phyloP scores from a whole-genome alignment of 2,329 filamentous ascomycete species.

The Fusarium sp. region DNA sequence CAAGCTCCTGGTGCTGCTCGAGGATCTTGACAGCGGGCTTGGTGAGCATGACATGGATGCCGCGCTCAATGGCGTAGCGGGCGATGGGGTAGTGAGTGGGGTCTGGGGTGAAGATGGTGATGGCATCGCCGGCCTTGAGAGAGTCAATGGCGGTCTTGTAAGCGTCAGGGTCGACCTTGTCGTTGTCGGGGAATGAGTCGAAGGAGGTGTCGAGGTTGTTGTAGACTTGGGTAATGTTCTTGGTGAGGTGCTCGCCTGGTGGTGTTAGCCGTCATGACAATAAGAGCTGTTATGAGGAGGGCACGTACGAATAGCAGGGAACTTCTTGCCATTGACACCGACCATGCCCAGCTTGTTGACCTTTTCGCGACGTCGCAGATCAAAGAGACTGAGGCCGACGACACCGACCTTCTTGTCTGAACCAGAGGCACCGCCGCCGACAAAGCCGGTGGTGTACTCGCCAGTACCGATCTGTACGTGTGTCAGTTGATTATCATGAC shows the following conservation, averaged over 20 bases:
- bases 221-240: conserved; percentile 91
- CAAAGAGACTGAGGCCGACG: conserved; percentile 90
- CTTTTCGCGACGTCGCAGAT: conserved; percentile 89
- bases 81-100: conserved; percentile 94
- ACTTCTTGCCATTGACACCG: conserved; percentile 90
- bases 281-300: background rate
- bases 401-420: conserved; percentile 98
- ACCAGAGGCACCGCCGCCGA: conserved; percentile 84
- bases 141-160: conserved; percentile 93
- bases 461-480: conserved; percentile 82
- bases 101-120: conserved; percentile 97
- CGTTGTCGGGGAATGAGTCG: conserved; percentile 84
- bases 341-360: conserved; percentile 91
- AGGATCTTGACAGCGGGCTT: conserved; percentile 93
- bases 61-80: conserved; percentile 89
- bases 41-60: conserved; percentile 92
- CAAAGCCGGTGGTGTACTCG: conserved; percentile 97
- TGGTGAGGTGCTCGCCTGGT: conserved; percentile 83
- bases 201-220: conserved; percentile 92
- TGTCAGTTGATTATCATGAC: conserved; percentile 9
- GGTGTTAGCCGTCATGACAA: conserved; percentile 20
- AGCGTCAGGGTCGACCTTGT: conserved; percentile 80
- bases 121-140: conserved; percentile 85
- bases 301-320: conserved; percentile 86
- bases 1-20: conserved; percentile 82